Evolutionary conservation across 2,329 filamentous ascomycete genomes (phyloP).

Genomic region (Colletotrichum sp.): DNA sequence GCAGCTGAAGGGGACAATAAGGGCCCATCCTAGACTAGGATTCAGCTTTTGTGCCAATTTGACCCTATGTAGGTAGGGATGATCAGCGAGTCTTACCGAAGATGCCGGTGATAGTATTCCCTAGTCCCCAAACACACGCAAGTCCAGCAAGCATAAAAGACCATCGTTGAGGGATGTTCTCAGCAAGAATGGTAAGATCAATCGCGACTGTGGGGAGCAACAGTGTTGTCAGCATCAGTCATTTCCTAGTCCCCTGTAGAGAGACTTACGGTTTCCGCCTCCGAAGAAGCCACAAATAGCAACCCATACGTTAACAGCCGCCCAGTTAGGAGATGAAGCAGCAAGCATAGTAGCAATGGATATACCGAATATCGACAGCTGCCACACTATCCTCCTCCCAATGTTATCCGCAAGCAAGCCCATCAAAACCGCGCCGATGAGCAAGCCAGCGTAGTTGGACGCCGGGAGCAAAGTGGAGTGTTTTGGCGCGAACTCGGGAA

Average conservation of each 20-base stretch:
- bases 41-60: not conserved
- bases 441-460: not conserved
- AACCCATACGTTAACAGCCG: not conserved
- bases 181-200: not conserved
- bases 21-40: not conserved
- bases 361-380: not conserved
- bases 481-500: not conserved
- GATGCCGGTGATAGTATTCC: not conserved
- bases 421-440: not conserved
- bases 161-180: not conserved
- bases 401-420: not conserved
- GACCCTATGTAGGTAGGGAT: not conserved
- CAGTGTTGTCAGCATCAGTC: not conserved
- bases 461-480: not conserved
- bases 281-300: not conserved
- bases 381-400: not conserved
- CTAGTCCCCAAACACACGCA: not conserved
- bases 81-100: not conserved
- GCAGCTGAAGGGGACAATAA: not conserved
- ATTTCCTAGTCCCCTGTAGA: fast-evolving
- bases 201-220: not conserved
- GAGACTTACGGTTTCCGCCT: not conserved
- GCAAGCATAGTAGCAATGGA: not conserved
- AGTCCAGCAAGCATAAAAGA: not conserved
- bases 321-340: not conserved